phyloP scores from a whole-genome alignment of 768 basidiomycete genomes.

The Omphalotus guepiniiformis region DNA sequence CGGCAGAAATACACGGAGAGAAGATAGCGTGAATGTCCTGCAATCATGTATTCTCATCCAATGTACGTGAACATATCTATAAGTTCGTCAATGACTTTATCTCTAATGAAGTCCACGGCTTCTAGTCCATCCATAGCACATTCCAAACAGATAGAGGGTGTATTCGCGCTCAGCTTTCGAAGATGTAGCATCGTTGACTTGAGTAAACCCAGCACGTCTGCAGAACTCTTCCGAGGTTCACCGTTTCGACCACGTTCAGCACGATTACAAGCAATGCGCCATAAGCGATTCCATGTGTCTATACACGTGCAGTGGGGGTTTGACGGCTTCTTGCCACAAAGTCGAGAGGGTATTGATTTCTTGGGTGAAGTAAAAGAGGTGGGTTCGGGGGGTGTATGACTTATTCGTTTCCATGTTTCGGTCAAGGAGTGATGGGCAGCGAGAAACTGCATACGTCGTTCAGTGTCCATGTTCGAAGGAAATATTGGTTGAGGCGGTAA shows the following conservation, averaged over 20 bases:
- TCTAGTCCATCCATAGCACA: slow-evolving; percentile 45
- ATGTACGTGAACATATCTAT: slow-evolving; percentile 33
- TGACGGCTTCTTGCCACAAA: slow-evolving; percentile 16
- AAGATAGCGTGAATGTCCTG: no score
- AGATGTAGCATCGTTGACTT: slow-evolving; percentile 37
- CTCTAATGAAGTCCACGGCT: slow-evolving; percentile 32
- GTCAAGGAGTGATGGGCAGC: slow-evolving; percentile 55
- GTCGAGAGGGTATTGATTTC: background rate
- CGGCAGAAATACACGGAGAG: no score
- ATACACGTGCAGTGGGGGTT: slow-evolving; percentile 47
- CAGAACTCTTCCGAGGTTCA: slow-evolving; percentile 20
- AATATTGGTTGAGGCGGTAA: slow-evolving; percentile 26
- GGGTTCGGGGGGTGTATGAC: slow-evolving; percentile 36
- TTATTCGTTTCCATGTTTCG: slow-evolving; percentile 50
- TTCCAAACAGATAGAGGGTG: slow-evolving; percentile 31
- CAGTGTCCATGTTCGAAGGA: slow-evolving; percentile 25
- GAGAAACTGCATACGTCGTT: slow-evolving; percentile 45
- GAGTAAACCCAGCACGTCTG: slow-evolving; percentile 61
- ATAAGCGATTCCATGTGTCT: slow-evolving; percentile 44
- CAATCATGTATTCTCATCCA: no score
- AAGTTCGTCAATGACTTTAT: slow-evolving; percentile 36
- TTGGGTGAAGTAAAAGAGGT: background rate
- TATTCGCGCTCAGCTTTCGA: slow-evolving; percentile 30
- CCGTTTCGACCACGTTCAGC: slow-evolving; percentile 11
- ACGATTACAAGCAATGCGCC: slow-evolving; percentile 47